Base-by-base conservation (phyloP, 305 asterid genomes). In the Lippia alba region DNA sequence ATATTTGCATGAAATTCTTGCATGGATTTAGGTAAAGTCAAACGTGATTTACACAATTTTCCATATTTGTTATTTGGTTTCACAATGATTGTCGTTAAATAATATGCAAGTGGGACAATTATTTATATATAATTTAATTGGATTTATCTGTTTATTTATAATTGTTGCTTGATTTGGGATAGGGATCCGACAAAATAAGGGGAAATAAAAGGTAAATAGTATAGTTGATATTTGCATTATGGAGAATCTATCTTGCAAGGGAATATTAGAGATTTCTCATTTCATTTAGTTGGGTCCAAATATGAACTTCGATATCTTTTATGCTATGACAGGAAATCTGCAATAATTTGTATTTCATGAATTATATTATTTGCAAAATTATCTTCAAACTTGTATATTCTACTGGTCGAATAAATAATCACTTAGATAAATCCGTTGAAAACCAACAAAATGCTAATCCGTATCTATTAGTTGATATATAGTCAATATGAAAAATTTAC, bases 11-110 rank as follows among this genome's bases (percentile, higher is more conserved):
- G 81, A 76, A 76, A 67, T 67, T 75, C 76, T 60, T 81, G 81
- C 79, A 73, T 74, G 83, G 79, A 61, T 64, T 70, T 56, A 5
- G 71, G 73, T 69, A 62, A 74, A 74, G 88, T 84, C 86, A 84
- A 81, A 79, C 68, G 41, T 76, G 66, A 64, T 78, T 66, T 49
- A 69, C 76, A 61, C 74, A 51, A 66, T 45, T 78, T 75, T 66
- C 49, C 14, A 72, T 48, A 68, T 54, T 56, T 70, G 68, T 72
- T 75, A 74, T 11, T 61, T 36, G 69, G 63, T 14, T 77, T 76
- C 71, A 66, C 75, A 70, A 71, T 76, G 68, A 75, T 77, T 76
- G 32, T 5, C 18, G 6, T 32, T 63, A 59, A 57, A 69, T 68
- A 58, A 67, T 50, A 68, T 16, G 19, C 56, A 32, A 66, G 59